Conservation (phyloP, 257 asterid species). For the Salvia rosmarinus region DNA sequence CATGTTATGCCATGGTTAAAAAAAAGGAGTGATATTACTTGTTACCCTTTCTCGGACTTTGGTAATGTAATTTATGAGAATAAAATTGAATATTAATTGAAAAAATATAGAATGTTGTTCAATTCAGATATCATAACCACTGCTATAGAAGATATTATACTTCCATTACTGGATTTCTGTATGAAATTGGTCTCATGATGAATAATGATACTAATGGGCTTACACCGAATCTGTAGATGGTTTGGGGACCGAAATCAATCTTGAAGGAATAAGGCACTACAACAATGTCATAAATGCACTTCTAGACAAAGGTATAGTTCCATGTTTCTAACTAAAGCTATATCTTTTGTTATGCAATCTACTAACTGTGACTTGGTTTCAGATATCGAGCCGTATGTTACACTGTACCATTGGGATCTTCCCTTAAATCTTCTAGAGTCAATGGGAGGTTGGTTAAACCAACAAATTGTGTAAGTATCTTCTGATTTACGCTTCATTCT, state of each 20-base stretch:
- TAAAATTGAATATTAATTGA: neutral
- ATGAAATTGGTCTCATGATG: neutral
- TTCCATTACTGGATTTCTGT: neutral
- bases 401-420: conserved; percentile 67
- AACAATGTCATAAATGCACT: conserved; percentile 53
- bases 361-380: conserved; percentile 32
- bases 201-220: conserved; percentile 25
- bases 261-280: conserved; percentile 56
- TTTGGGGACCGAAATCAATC: conserved; percentile 49
- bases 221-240: conserved; percentile 49
- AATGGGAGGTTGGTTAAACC: conserved; percentile 53
- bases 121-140: too few species aligned
- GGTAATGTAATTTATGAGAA: neutral
- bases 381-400: conserved; percentile 57
- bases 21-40: neutral
- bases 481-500: too few species aligned
- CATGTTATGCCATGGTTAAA: neutral
- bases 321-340: neutral
- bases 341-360: conserved; percentile 2
- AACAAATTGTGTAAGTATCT: conserved; percentile 49
- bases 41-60: conserved; percentile 10
- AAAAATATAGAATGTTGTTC: conserved; percentile 6
- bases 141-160: neutral
- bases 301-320: conserved; percentile 46
- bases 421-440: conserved; percentile 51